These are phyloP conservation scores for Linum lewisii DNA, from an alignment of 345 rosid genomes.

Conservation along the genomic window DNA sequence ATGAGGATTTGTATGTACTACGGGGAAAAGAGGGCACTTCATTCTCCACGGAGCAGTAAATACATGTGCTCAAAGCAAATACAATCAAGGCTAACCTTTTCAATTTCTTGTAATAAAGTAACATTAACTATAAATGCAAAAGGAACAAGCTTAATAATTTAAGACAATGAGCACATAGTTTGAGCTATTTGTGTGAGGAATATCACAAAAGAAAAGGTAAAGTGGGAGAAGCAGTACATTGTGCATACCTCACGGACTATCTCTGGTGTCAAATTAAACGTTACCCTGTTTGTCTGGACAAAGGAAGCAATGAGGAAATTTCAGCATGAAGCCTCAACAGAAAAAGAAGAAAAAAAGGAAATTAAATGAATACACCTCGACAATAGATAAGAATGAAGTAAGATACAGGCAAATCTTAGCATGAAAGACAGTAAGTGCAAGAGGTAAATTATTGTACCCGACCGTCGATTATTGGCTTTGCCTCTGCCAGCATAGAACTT, in stretches of 20 bases:
- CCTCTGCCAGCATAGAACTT: constrained; percentile 76
- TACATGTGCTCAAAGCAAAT: background rate
- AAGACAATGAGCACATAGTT: background rate
- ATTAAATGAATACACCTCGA: background rate
- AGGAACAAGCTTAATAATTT: background rate
- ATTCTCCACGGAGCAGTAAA: background rate
- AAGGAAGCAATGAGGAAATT: constrained; percentile 2
- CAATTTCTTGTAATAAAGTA: background rate
- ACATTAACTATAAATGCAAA: background rate
- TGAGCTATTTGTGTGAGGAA: background rate
- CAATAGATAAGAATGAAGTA: background rate
- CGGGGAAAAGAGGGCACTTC: background rate
- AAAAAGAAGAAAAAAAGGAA: background rate
- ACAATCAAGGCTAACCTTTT: background rate
- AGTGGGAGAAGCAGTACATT: background rate
- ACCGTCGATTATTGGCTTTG: constrained; percentile 75
- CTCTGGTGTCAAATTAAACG: constrained; percentile 80
- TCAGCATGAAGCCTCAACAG: background rate
- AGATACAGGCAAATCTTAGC: background rate
- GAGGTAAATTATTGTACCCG: constrained; percentile 37
- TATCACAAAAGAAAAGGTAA: background rate
- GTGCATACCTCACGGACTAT: constrained; percentile 66
- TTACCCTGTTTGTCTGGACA: constrained; percentile 85
- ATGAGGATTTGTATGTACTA: background rate
- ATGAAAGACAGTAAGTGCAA: background rate